phyloP scores from a whole-genome alignment of 2,329 filamentous ascomycete species.

The Alternaria brassicicola region DNA sequence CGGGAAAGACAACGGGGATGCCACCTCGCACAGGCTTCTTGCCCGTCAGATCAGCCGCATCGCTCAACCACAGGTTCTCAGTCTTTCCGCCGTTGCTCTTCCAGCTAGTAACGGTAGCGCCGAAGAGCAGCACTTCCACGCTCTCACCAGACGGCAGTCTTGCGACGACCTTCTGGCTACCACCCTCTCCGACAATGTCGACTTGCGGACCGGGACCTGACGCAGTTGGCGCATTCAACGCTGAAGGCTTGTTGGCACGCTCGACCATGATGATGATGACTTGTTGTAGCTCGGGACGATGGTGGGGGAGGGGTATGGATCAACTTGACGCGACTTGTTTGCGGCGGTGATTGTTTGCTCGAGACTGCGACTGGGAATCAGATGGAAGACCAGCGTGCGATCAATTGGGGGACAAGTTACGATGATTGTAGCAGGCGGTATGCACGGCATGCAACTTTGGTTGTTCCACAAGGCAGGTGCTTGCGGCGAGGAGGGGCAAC shows the following conservation, averaged over 20 bases:
- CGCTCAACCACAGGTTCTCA: constrained; percentile 87
- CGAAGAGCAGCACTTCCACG: constrained; percentile 84
- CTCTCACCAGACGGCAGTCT: constrained; percentile 84
- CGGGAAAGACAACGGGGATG: constrained; percentile 91
- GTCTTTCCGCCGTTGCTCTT: constrained; percentile 73
- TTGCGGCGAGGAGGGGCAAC: constrained; percentile 27
- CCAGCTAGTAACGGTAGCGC: constrained; percentile 93
- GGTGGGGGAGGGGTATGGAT: constrained; percentile 12
- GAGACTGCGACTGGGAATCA: background rate
- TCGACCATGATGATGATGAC: constrained; percentile 68
- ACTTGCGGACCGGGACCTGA: constrained; percentile 71
- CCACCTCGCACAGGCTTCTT: constrained; percentile 89
- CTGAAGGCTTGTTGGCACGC: constrained; percentile 81
- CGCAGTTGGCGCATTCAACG: constrained; percentile 65
- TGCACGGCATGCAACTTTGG: background rate
- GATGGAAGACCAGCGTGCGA: background rate
- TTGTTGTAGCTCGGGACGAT: constrained; percentile 10
- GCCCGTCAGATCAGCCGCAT: constrained; percentile 80
- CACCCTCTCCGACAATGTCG: constrained; percentile 74
- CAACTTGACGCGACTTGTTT: background rate
- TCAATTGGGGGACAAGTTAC: constrained; percentile 9
- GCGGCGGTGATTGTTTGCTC: constrained; percentile 4
- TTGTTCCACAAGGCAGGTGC: constrained; percentile 19
- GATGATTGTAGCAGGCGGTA: constrained; percentile 15
- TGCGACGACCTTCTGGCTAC: constrained; percentile 76